These are phyloP conservation scores for Trebouxia sp. DNA, from an alignment of 139 green algal species.

Conservation along the genomic window DNA sequence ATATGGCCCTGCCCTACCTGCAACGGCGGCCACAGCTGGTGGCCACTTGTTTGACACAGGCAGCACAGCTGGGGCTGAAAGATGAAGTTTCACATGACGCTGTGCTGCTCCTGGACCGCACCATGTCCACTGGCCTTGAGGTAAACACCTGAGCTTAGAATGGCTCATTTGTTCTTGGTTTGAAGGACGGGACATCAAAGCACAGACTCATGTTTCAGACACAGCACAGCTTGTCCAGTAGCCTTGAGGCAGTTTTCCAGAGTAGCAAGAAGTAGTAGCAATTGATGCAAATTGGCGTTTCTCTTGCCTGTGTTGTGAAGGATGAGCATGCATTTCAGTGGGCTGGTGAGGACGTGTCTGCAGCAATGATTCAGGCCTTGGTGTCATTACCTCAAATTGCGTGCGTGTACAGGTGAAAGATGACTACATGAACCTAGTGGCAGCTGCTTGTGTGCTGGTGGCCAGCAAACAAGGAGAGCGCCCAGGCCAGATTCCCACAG, in stretches of 20 bases:
- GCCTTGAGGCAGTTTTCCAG: too few relatives aligned
- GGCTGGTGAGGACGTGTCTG: too few relatives aligned
- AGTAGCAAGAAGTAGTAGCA: too few relatives aligned
- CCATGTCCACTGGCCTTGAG: slow-evolving; percentile 51
- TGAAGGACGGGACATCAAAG: too few relatives aligned
- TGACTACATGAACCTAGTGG: slow-evolving; percentile 59
- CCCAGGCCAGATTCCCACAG: slow-evolving; percentile 25
- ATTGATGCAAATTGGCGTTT: too few relatives aligned
- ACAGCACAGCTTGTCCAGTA: too few relatives aligned
- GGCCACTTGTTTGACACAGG: slow-evolving; percentile 41
- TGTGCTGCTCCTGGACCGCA: slow-evolving; percentile 73
- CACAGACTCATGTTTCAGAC: too few relatives aligned
- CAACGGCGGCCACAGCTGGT: slow-evolving; percentile 66
- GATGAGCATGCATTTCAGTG: too few relatives aligned
- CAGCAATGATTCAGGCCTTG: too few relatives aligned
- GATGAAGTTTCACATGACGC: slow-evolving; percentile 66
- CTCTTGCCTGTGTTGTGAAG: too few relatives aligned
- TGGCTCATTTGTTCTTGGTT: too few relatives aligned
- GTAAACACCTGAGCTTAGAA: background rate
- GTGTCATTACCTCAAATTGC: too few relatives aligned
- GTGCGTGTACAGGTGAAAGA: slow-evolving; percentile 40
- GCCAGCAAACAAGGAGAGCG: slow-evolving; percentile 48
- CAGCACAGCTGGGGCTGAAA: slow-evolving; percentile 33
- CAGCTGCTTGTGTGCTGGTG: slow-evolving; percentile 50
- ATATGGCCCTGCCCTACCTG: slow-evolving; percentile 71